Conservation (phyloP, 495 filamentous ascomycete species). For the Astrothelium subdiscretum region DNA sequence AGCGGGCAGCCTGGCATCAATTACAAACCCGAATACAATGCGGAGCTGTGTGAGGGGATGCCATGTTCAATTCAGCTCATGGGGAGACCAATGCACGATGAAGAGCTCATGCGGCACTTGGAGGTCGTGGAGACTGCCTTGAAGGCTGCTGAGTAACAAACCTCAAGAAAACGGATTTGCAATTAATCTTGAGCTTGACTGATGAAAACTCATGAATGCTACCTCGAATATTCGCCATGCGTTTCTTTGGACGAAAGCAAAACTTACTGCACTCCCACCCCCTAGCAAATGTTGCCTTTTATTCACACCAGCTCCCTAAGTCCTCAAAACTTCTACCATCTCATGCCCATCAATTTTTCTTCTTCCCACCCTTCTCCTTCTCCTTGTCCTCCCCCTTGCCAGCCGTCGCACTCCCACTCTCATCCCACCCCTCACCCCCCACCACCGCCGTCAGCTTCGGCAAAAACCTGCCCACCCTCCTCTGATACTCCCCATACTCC, state of each 20-base stretch:
- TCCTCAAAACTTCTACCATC: background rate
- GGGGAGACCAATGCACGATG: conserved; percentile 26
- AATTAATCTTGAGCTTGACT: too few relatives aligned
- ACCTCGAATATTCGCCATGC: too few relatives aligned
- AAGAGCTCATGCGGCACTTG: conserved; percentile 22
- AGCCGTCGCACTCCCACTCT: conserved; percentile 5
- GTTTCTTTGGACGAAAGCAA: background rate
- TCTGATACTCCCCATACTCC: conserved; percentile 79
- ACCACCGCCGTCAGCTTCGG: conserved; percentile 42
- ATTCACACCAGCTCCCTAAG: background rate
- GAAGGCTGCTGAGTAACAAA: background rate
- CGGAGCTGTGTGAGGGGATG: conserved; percentile 20
- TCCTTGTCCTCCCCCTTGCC: conserved; percentile 9
- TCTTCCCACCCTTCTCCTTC: conserved; percentile 9
- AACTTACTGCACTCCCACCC: background rate
- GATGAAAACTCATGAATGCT: too few relatives aligned
- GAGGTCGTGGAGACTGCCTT: conserved; percentile 10
- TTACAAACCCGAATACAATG: conserved; percentile 12
- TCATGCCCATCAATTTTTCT: conserved; percentile 2
- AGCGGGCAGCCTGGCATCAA: conserved; percentile 1
- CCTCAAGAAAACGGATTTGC: too few relatives aligned
- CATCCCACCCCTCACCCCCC: conserved; percentile 14
- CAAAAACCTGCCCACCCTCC: conserved; percentile 67
- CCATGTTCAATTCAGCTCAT: conserved; percentile 23
- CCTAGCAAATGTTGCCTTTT: too few relatives aligned